Evolutionary conservation across 768 basidiomycete genomes (phyloP), one percentile per base, ranked within the genome.

Genomic region (Suillus americanus): DNA sequence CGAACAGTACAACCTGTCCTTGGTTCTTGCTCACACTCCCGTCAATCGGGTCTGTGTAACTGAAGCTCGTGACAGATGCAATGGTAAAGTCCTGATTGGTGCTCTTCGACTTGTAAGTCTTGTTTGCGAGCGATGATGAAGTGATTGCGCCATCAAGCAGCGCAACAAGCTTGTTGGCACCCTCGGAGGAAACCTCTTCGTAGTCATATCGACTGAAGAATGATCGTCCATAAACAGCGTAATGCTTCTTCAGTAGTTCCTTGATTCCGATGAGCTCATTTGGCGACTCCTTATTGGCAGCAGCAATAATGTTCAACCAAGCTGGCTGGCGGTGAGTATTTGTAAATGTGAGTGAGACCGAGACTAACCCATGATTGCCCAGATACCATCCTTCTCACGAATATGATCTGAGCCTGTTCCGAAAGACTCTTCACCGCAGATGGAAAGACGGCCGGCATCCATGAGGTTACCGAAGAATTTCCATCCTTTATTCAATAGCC

Each of bases 351-450:
- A 41, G 43, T 37, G 41, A 63, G 14, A 8, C 4, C 43, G 45
- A 10, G 20, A 78, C 92, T 74, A 68, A 93, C 95, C 96, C 53
- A 98, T 82, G 68, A 99, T 84, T 57, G 97, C 97, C 97, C 97
- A 99, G 55, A 99, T 81, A 68, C 97, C 97, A 71, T 99, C 97
- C 84, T 99, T 99, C 83, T 99, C 97, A 66, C 97, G 92, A 71
- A 99, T 97, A 78, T 99, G 97, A 79, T 99, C 97, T 16, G 97
- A 99, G n/a, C 97, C 97, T 9, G 97, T 99, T 64, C 97, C 97
- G 77, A 99, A 99, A 4, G 94, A 96, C 80, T 99, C 97, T 76
- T 99, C 97, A 64, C 97, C 97, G 72, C 97, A 99, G 74, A 99
- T 99, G 59, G 97, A 98, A 59, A 99, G 86, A 51, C 94, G 86